phyloP scores from a whole-genome alignment of 345 rosid species.

The Excoecaria agallocha region DNA sequence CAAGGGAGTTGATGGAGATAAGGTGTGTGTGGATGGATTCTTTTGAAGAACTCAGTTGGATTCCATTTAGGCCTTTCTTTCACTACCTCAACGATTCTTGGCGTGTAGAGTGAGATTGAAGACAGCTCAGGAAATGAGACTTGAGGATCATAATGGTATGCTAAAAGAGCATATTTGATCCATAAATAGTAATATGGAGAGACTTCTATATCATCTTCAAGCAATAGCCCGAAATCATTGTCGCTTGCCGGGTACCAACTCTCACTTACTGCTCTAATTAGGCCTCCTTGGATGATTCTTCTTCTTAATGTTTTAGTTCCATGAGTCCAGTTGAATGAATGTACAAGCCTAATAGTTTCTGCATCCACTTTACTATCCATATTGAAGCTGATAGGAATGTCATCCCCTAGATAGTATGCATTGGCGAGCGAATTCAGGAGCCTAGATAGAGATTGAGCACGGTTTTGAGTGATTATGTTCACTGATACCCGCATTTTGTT shows the following conservation, averaged over 20 bases:
- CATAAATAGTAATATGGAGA: conserved; percentile 92
- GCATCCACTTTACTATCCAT: conserved; percentile 95
- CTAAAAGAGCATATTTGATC: conserved; percentile 85
- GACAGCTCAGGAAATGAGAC: conserved; percentile 78
- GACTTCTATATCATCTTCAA: conserved; percentile 96
- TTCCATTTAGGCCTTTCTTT: conserved; percentile 97
- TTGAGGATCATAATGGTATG: conserved; percentile 94
- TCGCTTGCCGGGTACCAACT: conserved; percentile 97
- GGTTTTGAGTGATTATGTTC: conserved; percentile 88
- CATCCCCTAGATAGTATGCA: conserved; percentile 82
- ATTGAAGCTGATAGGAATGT: conserved; percentile 84
- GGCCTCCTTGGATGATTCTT: conserved; percentile 97
- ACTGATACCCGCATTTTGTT: conserved; percentile 82
- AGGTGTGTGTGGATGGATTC: conserved; percentile 85
- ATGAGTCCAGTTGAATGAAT: conserved; percentile 83
- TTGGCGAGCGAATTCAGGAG: conserved; percentile 70
- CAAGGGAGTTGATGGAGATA: conserved; percentile 95
- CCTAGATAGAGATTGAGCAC: conserved; percentile 62
- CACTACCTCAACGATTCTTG: conserved; percentile 80
- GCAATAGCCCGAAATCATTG: conserved; percentile 81
- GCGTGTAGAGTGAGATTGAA: conserved; percentile 88
- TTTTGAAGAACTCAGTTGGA: conserved; percentile 79
- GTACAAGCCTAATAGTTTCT: conserved; percentile 67
- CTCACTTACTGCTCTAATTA: conserved; percentile 97
- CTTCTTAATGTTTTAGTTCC: conserved; percentile 84